phyloP scores from a whole-genome alignment of 495 filamentous ascomycete species.

The Penicillium bovifimosum region DNA sequence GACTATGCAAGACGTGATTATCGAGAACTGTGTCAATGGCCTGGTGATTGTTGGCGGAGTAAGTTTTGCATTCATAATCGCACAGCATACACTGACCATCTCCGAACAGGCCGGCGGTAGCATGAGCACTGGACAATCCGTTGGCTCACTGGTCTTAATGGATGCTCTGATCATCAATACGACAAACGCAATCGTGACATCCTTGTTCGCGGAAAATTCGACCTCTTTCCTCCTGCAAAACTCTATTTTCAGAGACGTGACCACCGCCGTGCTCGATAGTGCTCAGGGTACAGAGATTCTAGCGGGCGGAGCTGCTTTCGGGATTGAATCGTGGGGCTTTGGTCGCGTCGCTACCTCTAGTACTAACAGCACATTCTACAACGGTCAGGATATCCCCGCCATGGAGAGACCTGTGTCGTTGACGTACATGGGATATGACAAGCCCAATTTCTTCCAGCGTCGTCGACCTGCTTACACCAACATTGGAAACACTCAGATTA shows the following conservation, averaged over 20 bases:
- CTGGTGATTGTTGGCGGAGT: slow-evolving; percentile 13
- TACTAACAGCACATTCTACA: neutral
- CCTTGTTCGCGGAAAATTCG: slow-evolving; percentile 18
- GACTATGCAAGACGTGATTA: slow-evolving; percentile 35
- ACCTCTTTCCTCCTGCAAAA: slow-evolving; percentile 20
- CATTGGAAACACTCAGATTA: slow-evolving; percentile 57
- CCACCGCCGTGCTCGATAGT: slow-evolving; percentile 6
- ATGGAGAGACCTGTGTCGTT: slow-evolving; percentile 3
- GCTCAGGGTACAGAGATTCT: neutral
- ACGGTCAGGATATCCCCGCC: slow-evolving; percentile 4
- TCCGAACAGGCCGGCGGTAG: slow-evolving; percentile 15
- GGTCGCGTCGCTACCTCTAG: slow-evolving; percentile 1
- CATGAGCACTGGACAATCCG: slow-evolving; percentile 36
- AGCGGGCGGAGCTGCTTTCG: slow-evolving; percentile 34
- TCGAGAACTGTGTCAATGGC: slow-evolving; percentile 29
- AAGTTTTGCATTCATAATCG: neutral
- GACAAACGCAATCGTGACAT: slow-evolving; percentile 54
- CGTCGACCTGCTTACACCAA: slow-evolving; percentile 42
- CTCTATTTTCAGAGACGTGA: slow-evolving; percentile 10
- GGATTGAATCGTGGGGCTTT: slow-evolving; percentile 46
- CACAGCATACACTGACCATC: neutral
- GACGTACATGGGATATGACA: neutral
- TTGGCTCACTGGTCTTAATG: slow-evolving; percentile 62
- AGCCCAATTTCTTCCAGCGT: slow-evolving; percentile 21
- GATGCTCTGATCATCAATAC: slow-evolving; percentile 63